phyloP scores from a whole-genome alignment of 2,329 filamentous ascomycete genomes.

The Epichloe aotearoae region DNA sequence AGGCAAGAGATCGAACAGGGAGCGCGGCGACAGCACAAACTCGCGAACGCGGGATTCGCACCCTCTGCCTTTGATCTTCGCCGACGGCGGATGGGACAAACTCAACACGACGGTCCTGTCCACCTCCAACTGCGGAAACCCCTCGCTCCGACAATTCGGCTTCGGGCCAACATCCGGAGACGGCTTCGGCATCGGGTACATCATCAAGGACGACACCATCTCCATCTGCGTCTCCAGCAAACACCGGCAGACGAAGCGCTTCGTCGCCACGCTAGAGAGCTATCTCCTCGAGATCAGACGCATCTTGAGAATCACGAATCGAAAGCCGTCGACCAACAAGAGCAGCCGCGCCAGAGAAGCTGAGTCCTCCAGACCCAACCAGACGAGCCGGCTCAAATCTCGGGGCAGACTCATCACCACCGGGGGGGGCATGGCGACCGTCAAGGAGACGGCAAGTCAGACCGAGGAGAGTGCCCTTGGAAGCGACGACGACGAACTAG shows the following conservation, averaged over 20 bases:
- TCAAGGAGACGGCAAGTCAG: slow-evolving; percentile 39
- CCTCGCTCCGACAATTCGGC: slow-evolving; percentile 84
- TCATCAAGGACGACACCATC: slow-evolving; percentile 72
- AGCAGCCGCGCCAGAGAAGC: slow-evolving; percentile 41
- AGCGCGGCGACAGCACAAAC: slow-evolving; percentile 41
- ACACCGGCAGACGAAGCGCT: slow-evolving; percentile 83
- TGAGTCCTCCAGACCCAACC: slow-evolving; percentile 27
- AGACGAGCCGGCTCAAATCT: slow-evolving; percentile 45
- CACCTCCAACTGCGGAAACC: slow-evolving; percentile 98
- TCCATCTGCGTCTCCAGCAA: slow-evolving; percentile 88
- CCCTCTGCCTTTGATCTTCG: slow-evolving; percentile 66
- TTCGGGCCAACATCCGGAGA: slow-evolving; percentile 91
- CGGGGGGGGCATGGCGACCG: slow-evolving; percentile 30
- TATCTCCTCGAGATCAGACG: slow-evolving; percentile 87
- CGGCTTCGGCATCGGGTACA: slow-evolving; percentile 95
- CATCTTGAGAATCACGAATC: slow-evolving; percentile 56
- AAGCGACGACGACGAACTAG: slow-evolving; percentile 79
- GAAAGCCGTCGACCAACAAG: slow-evolving; percentile 28
- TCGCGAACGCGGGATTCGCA: slow-evolving; percentile 33
- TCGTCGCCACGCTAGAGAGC: slow-evolving; percentile 77
- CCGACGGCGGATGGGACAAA: slow-evolving; percentile 84
- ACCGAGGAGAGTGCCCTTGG: slow-evolving; percentile 56
- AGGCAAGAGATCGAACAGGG: slow-evolving; percentile 26
- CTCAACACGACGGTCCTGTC: slow-evolving; percentile 89
- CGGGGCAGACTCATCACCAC: slow-evolving; percentile 57